Percentiles rank a stretch among this genome's conserved stretches.
Conservation (phyloP, 2,329 filamentous ascomycete species). For the Sporothrix pallida region DNA sequence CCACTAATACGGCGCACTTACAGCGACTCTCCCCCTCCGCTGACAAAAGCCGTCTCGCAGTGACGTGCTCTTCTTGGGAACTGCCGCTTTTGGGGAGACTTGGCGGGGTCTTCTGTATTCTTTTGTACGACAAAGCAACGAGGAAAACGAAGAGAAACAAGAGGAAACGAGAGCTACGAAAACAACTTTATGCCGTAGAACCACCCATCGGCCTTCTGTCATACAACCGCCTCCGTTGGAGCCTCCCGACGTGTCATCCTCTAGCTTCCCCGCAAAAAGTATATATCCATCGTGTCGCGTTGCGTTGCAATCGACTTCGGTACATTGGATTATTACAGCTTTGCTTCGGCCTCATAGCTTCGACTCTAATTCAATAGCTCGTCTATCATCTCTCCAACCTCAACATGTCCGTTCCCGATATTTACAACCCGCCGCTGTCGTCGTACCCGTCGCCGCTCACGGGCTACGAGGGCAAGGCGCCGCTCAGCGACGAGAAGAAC, state of each 20-base stretch:
- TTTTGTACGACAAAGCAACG: neutral
- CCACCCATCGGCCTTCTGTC: constrained; percentile 6
- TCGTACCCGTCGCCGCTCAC: constrained; percentile 62
- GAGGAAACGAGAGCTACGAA: neutral
- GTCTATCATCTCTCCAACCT: neutral
- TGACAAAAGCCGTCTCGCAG: constrained; percentile 2
- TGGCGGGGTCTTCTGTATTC: neutral
- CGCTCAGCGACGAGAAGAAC: constrained; percentile 62
- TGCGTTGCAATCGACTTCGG: neutral
- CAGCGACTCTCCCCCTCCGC: neutral
- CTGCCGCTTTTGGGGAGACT: neutral
- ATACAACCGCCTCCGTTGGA: neutral
- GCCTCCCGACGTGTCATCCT: neutral
- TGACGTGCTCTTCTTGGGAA: neutral
- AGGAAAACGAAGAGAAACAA: neutral
- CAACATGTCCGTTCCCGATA: constrained; percentile 32
- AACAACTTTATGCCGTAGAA: neutral
- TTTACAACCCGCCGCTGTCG: constrained; percentile 37
- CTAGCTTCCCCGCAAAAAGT: neutral
- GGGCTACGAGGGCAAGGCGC: constrained; percentile 62
- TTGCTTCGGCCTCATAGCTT: neutral
- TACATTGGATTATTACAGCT: neutral
- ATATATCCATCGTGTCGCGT: neutral
- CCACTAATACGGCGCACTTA: neutral
- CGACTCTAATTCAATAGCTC: neutral